phyloP scores from a whole-genome alignment of 768 basidiomycete species.

The Astraeus odoratus region DNA sequence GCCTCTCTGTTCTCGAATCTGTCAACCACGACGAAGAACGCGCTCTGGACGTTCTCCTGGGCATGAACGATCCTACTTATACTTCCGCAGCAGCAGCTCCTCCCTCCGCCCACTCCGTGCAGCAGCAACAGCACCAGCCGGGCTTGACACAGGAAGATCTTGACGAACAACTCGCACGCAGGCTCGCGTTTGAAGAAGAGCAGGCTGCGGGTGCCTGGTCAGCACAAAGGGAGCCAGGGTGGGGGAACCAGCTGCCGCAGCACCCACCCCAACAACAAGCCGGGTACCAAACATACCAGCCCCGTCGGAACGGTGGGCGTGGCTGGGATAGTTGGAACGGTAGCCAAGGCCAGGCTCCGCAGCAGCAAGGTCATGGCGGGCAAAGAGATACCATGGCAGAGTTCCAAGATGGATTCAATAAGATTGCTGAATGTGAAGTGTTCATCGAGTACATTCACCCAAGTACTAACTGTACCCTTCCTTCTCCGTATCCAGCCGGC shows the following conservation, averaged over 20 bases:
- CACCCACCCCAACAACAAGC: conserved; percentile 8
- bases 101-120: not conserved
- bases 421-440: conserved; percentile 69
- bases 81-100: conserved; percentile 27
- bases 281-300: conserved; percentile 20
- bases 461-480: not conserved
- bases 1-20: conserved; percentile 66
- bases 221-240: not conserved
- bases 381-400: conserved; percentile 55
- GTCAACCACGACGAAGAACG: conserved; percentile 64
- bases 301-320: conserved; percentile 7
- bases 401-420: conserved; percentile 66
- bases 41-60: conserved; percentile 70
- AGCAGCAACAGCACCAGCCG: conserved; percentile 16
- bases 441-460: not conserved
- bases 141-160: conserved; percentile 53
- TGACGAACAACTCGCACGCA: conserved; percentile 74
- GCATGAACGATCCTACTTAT: conserved; percentile 83
- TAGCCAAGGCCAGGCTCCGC: conserved; percentile 9
- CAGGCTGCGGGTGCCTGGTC: conserved; percentile 14
- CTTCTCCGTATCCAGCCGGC: conserved; percentile 40
- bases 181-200: conserved; percentile 58
- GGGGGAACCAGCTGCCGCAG: not conserved
- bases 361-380: conserved; percentile 13
- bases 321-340: conserved; percentile 2